Evolutionary conservation across 768 basidiomycete species (phyloP), one percentile per base, ranked within the genome.

Genomic region (Crucibulum laeve): DNA sequence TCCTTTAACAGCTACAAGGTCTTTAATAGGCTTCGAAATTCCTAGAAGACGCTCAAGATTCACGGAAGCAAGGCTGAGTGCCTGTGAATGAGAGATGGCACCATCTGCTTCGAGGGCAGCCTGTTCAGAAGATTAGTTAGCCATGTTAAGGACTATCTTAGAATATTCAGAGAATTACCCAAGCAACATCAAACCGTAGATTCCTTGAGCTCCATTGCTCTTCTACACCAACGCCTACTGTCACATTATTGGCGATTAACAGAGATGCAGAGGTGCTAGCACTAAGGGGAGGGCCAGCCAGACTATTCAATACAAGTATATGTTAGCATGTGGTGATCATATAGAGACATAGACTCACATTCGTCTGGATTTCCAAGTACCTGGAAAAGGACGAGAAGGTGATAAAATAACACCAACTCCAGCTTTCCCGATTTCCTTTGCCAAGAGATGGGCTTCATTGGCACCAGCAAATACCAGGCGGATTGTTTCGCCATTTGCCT

Each of bases 141-240:
- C 7, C 13, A 4, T 25, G 5, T 11, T 7, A 25, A 14, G 28
- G 7, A 8, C 2, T 22, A 42, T 28, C 6, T 6, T 13, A 40
- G 42, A 26, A 23, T 4, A 30, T 13, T 4, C 13, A 32, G 15
- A 32, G 18, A 62, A 76, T 53, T 51, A 83, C 84, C 90, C 91
- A 93, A 42, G 75, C 86, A 40, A 77, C 64, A 51, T 92, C 87
- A 49, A 88, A 84, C 5, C 87, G 74, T 14, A 81, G 73, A 47
- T 83, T 87, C 30, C 84, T 76, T 4, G 83, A 80, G 37, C 71
- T 71, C 65, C 66, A 69, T 37, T 64, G 62, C 38, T 84, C 82
- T 25, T 69, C 59, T 22, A 79, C 67, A 6, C 82, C 85, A 40
- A 88, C 55, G 8, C 76, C 85, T 18, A 87, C 77, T 6, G 79